Conservation (phyloP, 169 alveolate species). For the Babesia ovis region DNA sequence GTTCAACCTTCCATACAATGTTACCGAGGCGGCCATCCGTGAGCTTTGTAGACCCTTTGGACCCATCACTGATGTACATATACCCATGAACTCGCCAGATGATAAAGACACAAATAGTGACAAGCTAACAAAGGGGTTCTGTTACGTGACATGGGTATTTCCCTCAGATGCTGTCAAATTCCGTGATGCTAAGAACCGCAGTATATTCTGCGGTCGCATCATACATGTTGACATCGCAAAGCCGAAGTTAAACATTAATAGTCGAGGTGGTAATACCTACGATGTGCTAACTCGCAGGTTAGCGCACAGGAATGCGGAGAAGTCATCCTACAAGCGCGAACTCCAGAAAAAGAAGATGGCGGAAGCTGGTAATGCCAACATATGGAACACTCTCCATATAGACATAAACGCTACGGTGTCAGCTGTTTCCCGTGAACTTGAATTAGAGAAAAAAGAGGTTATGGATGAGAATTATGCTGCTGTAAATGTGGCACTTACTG, state of each 20-base stretch:
- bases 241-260: conserved; percentile 28
- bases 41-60: conserved; percentile 65
- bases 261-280: conserved; percentile 11
- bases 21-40: conserved; percentile 86
- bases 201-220: conserved; percentile 74
- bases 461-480: conserved; percentile 86
- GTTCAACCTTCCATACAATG: conserved; percentile 87
- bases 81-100: conserved; percentile 30
- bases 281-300: conserved; percentile 61
- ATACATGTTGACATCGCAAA: conserved; percentile 69
- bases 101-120: conserved; percentile 7
- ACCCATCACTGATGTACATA: conserved; percentile 55
- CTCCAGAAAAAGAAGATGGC: conserved; percentile 78
- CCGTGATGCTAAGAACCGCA: conserved; percentile 50
- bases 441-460: conserved; percentile 82
- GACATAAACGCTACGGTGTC: conserved; percentile 91
- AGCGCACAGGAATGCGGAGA: conserved; percentile 75
- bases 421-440: conserved; percentile 83
- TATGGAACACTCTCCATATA: conserved; percentile 94
- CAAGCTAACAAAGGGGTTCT: conserved; percentile 54
- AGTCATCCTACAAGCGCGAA: conserved; percentile 77
- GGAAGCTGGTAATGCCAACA: conserved; percentile 83
- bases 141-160: conserved; percentile 57
- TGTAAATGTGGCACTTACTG: conserved; percentile 89
- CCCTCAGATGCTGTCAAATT: conserved; percentile 64